These are phyloP conservation scores for Kwoniella bestiolae DNA, from an alignment of 768 basidiomycete genomes.

Conservation along the genomic window DNA sequence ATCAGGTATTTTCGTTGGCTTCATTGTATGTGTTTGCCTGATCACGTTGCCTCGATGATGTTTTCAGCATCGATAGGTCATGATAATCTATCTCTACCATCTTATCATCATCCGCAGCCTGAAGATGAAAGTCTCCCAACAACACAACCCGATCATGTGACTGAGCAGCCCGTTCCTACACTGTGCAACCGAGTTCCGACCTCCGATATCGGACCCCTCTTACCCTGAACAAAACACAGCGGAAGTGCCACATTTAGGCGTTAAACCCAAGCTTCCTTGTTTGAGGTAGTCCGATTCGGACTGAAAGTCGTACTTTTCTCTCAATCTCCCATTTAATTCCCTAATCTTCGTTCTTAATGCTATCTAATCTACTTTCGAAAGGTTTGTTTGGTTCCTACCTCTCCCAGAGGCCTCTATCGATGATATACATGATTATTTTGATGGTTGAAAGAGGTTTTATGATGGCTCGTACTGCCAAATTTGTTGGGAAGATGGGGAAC, in stretches of 20 bases:
- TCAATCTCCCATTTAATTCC: background rate
- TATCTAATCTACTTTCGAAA: background rate
- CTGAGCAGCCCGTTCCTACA: too few species aligned
- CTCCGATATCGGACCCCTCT: conserved; percentile 9
- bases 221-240: background rate
- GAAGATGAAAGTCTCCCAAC: too few species aligned
- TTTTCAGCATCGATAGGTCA: too few species aligned
- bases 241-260: conserved; percentile 1
- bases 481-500: background rate
- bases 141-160: too few species aligned
- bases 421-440: background rate
- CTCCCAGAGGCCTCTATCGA: background rate
- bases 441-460: conserved; percentile 3
- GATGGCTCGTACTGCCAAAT: background rate
- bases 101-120: too few species aligned
- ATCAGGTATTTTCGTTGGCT: too few species aligned
- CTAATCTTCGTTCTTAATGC: background rate
- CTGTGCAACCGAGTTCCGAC: background rate
- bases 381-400: background rate
- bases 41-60: too few species aligned
- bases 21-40: too few species aligned
- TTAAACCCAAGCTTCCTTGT: background rate
- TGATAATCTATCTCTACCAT: too few species aligned
- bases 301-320: background rate
- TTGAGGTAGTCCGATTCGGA: conserved; percentile 11